These are phyloP conservation scores for Biscutella laevigata DNA, from an alignment of 441 rosid species.

Conservation along the genomic window DNA sequence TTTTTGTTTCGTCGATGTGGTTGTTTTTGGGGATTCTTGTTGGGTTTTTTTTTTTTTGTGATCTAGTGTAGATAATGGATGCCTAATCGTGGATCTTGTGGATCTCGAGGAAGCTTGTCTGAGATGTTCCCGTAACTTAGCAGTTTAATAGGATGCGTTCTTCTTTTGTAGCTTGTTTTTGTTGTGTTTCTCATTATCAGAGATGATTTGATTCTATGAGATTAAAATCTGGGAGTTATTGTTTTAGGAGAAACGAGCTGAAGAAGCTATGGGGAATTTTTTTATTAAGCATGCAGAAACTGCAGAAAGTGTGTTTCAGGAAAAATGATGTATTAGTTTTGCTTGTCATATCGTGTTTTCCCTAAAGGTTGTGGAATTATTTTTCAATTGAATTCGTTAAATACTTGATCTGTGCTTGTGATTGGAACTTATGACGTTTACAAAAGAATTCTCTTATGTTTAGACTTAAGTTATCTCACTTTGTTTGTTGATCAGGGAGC, in stretches of 20 bases:
- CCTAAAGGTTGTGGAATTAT: background rate
- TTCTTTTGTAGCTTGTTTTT: constrained; percentile 7
- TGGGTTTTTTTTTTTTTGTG: constrained; percentile 9
- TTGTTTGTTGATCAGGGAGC: constrained; percentile 45
- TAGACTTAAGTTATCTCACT: constrained; percentile 9
- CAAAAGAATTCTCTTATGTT: background rate
- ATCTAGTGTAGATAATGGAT: constrained; percentile 10
- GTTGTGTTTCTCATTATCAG: background rate
- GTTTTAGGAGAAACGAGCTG: too few species aligned
- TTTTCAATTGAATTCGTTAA: background rate
- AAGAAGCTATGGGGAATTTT: background rate
- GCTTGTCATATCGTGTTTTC: background rate
- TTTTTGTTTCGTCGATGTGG: background rate
- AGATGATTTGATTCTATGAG: too few species aligned
- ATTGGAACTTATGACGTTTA: background rate
- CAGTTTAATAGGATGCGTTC: constrained; percentile 18
- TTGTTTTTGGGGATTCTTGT: constrained; percentile 2
- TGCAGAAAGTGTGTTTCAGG: background rate
- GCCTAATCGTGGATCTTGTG: constrained; percentile 16
- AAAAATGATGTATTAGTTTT: background rate
- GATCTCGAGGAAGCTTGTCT: constrained; percentile 16
- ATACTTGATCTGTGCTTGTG: background rate
- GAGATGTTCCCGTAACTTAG: constrained; percentile 14
- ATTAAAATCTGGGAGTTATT: background rate
- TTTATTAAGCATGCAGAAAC: too few species aligned